A percentile compares a stretch with the other conserved stretches of the same genome.
These are phyloP conservation scores for Thelephora aurantiotincta DNA, from an alignment of 768 basidiomycete genomes.

Conservation along the genomic window DNA sequence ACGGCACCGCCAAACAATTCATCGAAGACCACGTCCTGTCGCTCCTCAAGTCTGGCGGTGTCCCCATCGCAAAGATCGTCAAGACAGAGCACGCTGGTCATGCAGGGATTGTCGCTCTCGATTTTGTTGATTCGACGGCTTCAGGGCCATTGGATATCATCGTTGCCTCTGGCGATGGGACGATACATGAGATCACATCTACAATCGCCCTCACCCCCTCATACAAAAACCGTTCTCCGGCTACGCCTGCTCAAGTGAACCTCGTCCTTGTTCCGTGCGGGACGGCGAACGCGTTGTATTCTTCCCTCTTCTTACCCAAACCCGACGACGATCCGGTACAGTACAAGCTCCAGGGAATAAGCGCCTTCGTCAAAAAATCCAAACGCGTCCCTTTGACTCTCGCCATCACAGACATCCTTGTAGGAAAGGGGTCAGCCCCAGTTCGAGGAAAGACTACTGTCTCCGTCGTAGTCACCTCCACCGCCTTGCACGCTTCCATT, in stretches of 20 bases:
- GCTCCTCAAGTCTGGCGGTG: constrained; percentile 30
- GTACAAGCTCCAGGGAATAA: constrained; percentile 42
- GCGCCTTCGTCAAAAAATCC: constrained; percentile 28
- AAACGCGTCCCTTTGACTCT: constrained; percentile 32
- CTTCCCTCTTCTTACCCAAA: constrained; percentile 52
- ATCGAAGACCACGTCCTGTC: constrained; percentile 52
- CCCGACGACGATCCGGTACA: constrained; percentile 13
- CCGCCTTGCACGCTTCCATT: constrained; percentile 74
- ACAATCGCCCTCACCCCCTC: constrained; percentile 20
- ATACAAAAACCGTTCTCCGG: neutral
- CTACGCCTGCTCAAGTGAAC: constrained; percentile 14
- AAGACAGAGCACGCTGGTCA: constrained; percentile 39
- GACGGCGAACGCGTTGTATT: constrained; percentile 89
- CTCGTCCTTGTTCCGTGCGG: constrained; percentile 59
- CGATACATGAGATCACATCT: constrained; percentile 79
- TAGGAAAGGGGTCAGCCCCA: constrained; percentile 5
- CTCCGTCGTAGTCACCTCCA: constrained; percentile 80
- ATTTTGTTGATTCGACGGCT: constrained; percentile 21
- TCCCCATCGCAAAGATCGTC: constrained; percentile 24
- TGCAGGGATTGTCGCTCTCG: constrained; percentile 33
- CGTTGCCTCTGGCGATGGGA: constrained; percentile 83
- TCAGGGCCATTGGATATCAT: constrained; percentile 29
- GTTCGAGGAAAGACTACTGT: constrained; percentile 14
- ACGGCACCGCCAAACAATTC: constrained; percentile 38
- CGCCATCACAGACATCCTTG: constrained; percentile 33